Evolutionary conservation across 75 land plant genomes (phyloP), one percentile per base, ranked within the genome.

Genomic region (Pinus tabuliformis): DNA sequence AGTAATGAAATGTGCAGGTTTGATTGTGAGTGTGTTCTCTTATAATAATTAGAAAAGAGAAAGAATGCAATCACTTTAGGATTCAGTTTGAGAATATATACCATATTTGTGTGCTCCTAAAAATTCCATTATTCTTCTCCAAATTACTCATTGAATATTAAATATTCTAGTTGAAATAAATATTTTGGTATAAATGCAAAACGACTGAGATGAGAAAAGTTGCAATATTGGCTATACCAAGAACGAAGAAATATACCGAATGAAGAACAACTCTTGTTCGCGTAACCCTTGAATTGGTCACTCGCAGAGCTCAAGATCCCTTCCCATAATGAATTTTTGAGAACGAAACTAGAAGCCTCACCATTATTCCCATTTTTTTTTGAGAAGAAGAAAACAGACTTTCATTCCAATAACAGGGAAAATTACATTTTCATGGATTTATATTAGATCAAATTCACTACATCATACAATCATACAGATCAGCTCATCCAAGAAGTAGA

Each of bases 291-390:
- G 3, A 49, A 52, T 24, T 54, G 2, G 3, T 16, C 57, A 14
- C n/a, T 72, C 5, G 22, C 28, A 56, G 73, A 72, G 26, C 15
- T 54, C 73, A 72, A 72, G 18, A 37, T 72, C 15, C 52, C 73
- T 13, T 72, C 73, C 30, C 73, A 72, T 18, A 72, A 24, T 0
- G 57, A 33, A 72, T 72, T 52, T 13, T 21, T 72, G 13, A 24
- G 57, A 72, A 72, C 2, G 22, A 54, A 49, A 66, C 17, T n/a
- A 1, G 49, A 20, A 36, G 5, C 45, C n/a, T 56, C 57, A 14
- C 24, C 57, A 13, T 28, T 12, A 26, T 72, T 49, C 5, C 42
- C 22, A 20, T 33, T 54, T n/a, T n/a, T n/a, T n/a, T n/a, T n/a
- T n/a, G n/a, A n/a, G n/a, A n/a, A n/a, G n/a, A n/a, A n/a, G n/a